Base-by-base conservation (phyloP, 805 yeast species). In the Candida manassasensis region DNA sequence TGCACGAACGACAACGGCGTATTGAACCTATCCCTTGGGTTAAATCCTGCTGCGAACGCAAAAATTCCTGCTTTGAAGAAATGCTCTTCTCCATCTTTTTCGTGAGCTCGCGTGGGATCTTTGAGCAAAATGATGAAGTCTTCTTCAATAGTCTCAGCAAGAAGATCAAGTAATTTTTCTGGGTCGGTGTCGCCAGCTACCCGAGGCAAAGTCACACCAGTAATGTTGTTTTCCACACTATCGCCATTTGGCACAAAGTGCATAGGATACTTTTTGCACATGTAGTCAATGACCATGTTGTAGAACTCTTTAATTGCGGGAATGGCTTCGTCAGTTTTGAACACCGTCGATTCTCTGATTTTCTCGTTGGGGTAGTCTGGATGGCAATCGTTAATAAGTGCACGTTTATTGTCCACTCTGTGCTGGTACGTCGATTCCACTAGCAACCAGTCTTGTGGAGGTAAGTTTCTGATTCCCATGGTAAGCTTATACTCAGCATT, bases 401-500 rank as follows among this genome's bases (percentile, higher is more conserved):
- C 50, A 2, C 34, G 35, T 39, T 66, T 67, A 26, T 47, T 53
- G 4, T 49, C 50, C 6, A 61, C 41, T 6, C 44, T 34, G n/a
- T 43, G 35, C 34, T 42, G 40, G 41, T 67, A 66, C 3, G 59
- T 48, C 19, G 64, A 54, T 30, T 66, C 72, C 10, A 67, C 44
- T 39, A 67, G 52, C 16, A 67, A 52, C 70, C 70, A 67, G 35
- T 67, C 70, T 30, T 64, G 61, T 2, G 53, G 48, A 10, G 56
- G 58, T 22, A 67, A 41, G 19, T 42, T 63, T 40, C 68, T 61
- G 34, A 81, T 66, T 1, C 81, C 83, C 81, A 83, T 73, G 3
- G 81, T 80, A 55, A 82, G 57, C 41, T 69, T 71, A 46, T 80
- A 78, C 31, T 63, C 72, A 11, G 76, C 81, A 30, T 73, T 67